Percentiles rank a stretch among this genome's conserved stretches.
Evolutionary conservation across 78 protist genomes (phyloP).

Genomic region (Fonticula alba): DNA sequence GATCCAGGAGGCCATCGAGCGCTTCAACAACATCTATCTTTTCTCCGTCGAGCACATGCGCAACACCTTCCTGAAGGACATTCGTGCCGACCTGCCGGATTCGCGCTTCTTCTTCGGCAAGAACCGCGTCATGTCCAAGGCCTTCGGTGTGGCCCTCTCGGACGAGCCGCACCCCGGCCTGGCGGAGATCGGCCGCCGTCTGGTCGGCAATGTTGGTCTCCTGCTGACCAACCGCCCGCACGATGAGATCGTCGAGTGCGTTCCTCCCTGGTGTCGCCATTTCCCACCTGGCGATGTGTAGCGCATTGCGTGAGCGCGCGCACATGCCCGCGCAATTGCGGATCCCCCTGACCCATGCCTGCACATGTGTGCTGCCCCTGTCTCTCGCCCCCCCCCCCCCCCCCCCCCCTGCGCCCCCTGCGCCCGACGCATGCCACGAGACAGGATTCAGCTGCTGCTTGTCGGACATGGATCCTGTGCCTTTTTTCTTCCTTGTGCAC

Average conservation of each 20-base stretch:
- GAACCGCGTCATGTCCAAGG: conserved; percentile 52
- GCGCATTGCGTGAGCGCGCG: not conserved
- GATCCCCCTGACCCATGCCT: not conserved
- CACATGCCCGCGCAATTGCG: not conserved
- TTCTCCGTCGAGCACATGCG: conserved; percentile 42
- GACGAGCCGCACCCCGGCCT: conserved; percentile 29
- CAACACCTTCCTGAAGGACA: conserved; percentile 39
- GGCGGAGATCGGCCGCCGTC: conserved; percentile 9
- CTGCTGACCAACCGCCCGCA: conserved; percentile 46
- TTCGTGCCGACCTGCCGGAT: conserved; percentile 16
- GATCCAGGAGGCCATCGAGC: conserved; percentile 25
- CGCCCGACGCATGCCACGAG: too few relatives aligned
- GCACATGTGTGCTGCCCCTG: not conserved
- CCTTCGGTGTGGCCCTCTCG: conserved; percentile 46
- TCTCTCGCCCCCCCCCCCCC: not conserved
- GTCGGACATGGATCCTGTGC: too few relatives aligned
- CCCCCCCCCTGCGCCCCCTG: not conserved
- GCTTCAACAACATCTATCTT: conserved; percentile 23
- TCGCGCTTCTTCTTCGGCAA: conserved; percentile 62
- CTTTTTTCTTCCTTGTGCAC: not conserved
- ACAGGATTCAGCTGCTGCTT: too few relatives aligned
- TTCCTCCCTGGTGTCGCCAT: not conserved
- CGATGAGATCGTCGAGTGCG: conserved; percentile 16
- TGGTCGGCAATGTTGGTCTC: conserved; percentile 52
- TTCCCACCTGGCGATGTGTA: not conserved